phyloP scores from a whole-genome alignment of 1,284 basidiomycete species.

The Sanghuangporus weigelae region DNA sequence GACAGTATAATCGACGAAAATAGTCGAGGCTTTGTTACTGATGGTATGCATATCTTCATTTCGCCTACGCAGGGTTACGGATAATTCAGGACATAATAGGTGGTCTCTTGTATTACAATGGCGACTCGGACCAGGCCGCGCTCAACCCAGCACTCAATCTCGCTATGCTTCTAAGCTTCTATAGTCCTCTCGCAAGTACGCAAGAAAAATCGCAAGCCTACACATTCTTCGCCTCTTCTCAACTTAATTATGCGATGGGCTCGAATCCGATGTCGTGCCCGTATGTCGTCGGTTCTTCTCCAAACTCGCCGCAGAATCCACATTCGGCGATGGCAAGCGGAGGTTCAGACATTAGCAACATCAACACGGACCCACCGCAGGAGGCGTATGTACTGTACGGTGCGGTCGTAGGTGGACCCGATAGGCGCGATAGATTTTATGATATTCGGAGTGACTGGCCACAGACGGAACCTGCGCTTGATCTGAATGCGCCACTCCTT shows the following conservation, averaged over 20 bases:
- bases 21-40: constrained; percentile 48
- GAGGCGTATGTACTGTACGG: constrained; percentile 82
- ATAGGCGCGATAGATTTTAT: constrained; percentile 70
- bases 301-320: constrained; percentile 86
- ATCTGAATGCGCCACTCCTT: constrained; percentile 84
- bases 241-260: constrained; percentile 80
- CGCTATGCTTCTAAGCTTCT: constrained; percentile 76
- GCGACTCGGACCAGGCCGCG: constrained; percentile 74
- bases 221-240: constrained; percentile 63
- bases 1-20: constrained; percentile 62
- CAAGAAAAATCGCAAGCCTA: constrained; percentile 56
- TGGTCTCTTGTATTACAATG: constrained; percentile 74
- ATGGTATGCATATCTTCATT: constrained; percentile 33
- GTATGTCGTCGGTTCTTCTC: constrained; percentile 81
- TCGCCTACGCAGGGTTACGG: constrained; percentile 5
- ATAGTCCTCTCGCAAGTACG: constrained; percentile 68
- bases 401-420: constrained; percentile 84
- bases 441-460: constrained; percentile 83
- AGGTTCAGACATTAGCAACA: constrained; percentile 50
- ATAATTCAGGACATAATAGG: constrained; percentile 35
- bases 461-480: constrained; percentile 74
- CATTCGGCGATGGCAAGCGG: constrained; percentile 86
- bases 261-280: constrained; percentile 83
- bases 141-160: constrained; percentile 85
- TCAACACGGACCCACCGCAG: constrained; percentile 67